A percentile compares a stretch with the other conserved stretches of the same genome.
Evolutionary conservation across 441 rosid genomes (phyloP).

Genomic region (Viola pubescens): DNA sequence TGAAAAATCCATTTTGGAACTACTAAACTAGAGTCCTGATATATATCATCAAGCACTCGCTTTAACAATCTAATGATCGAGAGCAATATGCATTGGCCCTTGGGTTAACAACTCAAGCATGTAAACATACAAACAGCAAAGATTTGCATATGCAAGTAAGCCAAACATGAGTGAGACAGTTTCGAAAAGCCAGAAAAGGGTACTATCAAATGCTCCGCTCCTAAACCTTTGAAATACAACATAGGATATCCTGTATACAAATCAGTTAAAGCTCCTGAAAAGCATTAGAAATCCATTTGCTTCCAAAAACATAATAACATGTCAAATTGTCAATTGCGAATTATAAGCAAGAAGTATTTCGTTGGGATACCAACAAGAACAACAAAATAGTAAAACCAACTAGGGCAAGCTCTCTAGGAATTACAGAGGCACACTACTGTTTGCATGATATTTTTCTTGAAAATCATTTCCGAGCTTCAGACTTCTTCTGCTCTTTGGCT

Average conservation of each 20-base stretch:
- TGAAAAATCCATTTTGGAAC: too few relatives aligned
- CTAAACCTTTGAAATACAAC: not conserved
- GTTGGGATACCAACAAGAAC: not conserved
- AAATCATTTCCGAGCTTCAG: slow-evolving; percentile 61
- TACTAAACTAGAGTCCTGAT: too few relatives aligned
- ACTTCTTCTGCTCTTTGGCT: slow-evolving; percentile 81
- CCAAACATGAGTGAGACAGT: too few relatives aligned
- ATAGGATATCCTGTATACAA: slow-evolving; percentile 1
- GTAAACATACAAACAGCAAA: too few relatives aligned
- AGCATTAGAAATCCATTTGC: slow-evolving; percentile 10
- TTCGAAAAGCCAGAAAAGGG: not conserved
- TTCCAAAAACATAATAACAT: slow-evolving; percentile 4
- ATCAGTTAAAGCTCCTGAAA: slow-evolving; percentile 6
- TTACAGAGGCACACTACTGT: slow-evolving; percentile 1
- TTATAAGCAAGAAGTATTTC: slow-evolving; percentile 3
- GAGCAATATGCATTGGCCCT: too few relatives aligned
- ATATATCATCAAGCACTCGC: too few relatives aligned
- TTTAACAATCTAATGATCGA: too few relatives aligned
- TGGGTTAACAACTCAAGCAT: too few relatives aligned
- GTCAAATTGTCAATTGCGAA: slow-evolving; percentile 8
- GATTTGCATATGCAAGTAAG: too few relatives aligned
- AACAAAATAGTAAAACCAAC: slow-evolving; percentile 10
- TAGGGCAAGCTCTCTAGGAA: slow-evolving; percentile 1
- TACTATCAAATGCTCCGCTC: not conserved
- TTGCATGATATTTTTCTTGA: slow-evolving; percentile 4